A percentile compares a stretch with the other conserved stretches of the same genome.
phyloP scores from a whole-genome alignment of 139 green algal genomes.

The Ettlia oleoabundans region DNA sequence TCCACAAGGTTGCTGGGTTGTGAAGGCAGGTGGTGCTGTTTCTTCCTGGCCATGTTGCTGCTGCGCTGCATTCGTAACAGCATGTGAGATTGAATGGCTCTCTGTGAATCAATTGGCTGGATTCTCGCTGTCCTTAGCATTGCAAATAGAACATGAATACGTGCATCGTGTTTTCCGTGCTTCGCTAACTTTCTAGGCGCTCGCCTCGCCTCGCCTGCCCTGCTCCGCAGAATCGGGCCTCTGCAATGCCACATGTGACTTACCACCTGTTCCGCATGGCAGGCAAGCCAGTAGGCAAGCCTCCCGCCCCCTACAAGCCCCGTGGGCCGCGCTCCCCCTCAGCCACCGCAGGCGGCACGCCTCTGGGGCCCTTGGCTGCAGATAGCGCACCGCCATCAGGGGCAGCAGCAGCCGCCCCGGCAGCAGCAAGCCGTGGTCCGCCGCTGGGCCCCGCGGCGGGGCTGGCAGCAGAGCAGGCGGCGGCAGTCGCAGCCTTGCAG shows the following conservation, averaged over 20 bases:
- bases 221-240: not conserved
- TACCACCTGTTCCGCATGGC: slow-evolving; percentile 26
- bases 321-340: not conserved
- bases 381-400: not conserved
- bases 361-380: too few relatives aligned
- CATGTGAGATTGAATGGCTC: too few relatives aligned
- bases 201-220: not conserved
- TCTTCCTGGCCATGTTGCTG: too few relatives aligned
- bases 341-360: not conserved
- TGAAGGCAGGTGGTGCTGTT: too few relatives aligned
- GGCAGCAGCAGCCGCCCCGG: not conserved
- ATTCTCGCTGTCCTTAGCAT: too few relatives aligned
- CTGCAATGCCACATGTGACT: slow-evolving; percentile 29
- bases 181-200: not conserved
- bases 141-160: too few relatives aligned
- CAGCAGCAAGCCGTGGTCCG: not conserved
- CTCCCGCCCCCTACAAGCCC: slow-evolving; percentile 23
- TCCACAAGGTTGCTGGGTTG: too few relatives aligned
- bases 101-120: too few relatives aligned
- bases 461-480: not conserved
- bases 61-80: too few relatives aligned
- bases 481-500: not conserved
- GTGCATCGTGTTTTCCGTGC: not conserved
- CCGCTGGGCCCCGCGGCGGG: not conserved
- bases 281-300: slow-evolving; percentile 32